Evolutionary conservation across 306 rosid species (phyloP).

Genomic region (Sicyos baderoa): DNA sequence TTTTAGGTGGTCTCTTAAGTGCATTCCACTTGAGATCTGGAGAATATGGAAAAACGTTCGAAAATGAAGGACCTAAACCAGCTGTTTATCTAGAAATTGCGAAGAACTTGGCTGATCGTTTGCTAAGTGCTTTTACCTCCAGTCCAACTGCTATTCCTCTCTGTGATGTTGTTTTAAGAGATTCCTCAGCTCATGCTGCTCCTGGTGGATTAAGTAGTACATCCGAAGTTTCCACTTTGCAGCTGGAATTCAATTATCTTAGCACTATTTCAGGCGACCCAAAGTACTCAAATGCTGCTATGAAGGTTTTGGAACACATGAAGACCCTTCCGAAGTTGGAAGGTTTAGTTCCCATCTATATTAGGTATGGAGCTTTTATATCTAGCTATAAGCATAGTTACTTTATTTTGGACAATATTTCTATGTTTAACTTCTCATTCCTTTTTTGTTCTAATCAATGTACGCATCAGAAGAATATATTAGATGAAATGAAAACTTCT

Average conservation of each 20-base stretch:
- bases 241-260: slow-evolving; percentile 95
- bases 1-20: slow-evolving; percentile 92
- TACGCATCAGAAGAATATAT: neutral
- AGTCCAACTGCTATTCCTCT: slow-evolving; percentile 84
- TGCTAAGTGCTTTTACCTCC: slow-evolving; percentile 77
- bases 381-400: neutral
- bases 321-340: slow-evolving; percentile 78
- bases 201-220: slow-evolving; percentile 90
- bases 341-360: slow-evolving; percentile 89
- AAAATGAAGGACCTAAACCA: slow-evolving; percentile 59
- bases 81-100: slow-evolving; percentile 72
- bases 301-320: slow-evolving; percentile 89
- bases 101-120: slow-evolving; percentile 76
- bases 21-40: slow-evolving; percentile 77
- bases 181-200: slow-evolving; percentile 63
- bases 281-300: slow-evolving; percentile 67
- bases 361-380: slow-evolving; percentile 45
- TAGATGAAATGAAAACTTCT: neutral
- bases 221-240: slow-evolving; percentile 84
- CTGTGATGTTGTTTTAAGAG: slow-evolving; percentile 72
- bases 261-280: slow-evolving; percentile 83
- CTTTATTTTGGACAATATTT: neutral
- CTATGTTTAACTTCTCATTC: neutral
- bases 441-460: neutral
- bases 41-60: slow-evolving; percentile 42